A percentile compares a stretch with the other conserved stretches of the same genome.
Evolutionary conservation across 202 grass and related monocot genomes (phyloP).

Genomic region (Brachypodium distachyon): DNA sequence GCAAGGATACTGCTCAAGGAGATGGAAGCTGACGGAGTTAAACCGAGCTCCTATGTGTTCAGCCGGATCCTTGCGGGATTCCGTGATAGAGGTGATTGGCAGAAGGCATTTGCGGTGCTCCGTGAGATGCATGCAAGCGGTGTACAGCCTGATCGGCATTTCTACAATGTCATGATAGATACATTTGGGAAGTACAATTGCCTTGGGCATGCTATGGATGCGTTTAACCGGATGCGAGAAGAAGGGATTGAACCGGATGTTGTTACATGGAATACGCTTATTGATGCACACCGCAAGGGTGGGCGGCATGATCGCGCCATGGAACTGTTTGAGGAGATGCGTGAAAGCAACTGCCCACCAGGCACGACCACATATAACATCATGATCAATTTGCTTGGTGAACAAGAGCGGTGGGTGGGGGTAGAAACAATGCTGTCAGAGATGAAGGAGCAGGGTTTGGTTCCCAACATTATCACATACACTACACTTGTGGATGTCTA

Average conservation of each 20-base stretch:
- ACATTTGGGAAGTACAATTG: conserved; percentile 87
- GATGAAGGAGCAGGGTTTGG: conserved; percentile 68
- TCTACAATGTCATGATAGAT: conserved; percentile 95
- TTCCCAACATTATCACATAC: conserved; percentile 79
- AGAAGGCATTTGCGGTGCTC: conserved; percentile 76
- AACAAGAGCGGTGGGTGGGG: conserved; percentile 48
- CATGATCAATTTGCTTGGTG: conserved; percentile 75
- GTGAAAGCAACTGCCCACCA: conserved; percentile 47
- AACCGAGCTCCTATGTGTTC: conserved; percentile 69
- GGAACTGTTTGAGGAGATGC: conserved; percentile 82
- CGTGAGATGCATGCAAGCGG: conserved; percentile 78
- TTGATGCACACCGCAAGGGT: conserved; percentile 62
- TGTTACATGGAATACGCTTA: conserved; percentile 87
- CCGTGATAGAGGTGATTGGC: conserved; percentile 75
- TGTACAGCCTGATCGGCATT: conserved; percentile 67
- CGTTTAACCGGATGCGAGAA: conserved; percentile 62
- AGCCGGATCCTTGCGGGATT: conserved; percentile 72
- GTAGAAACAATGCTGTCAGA: conserved; percentile 61
- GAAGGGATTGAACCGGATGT: conserved; percentile 75
- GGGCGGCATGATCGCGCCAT: conserved; percentile 63
- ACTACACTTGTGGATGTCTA: conserved; percentile 91
- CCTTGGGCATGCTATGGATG: conserved; percentile 82
- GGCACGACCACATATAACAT: conserved; percentile 84
- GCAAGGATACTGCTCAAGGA: conserved; percentile 83
- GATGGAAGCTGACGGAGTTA: conserved; percentile 69